Conservation (phyloP, 2,329 filamentous ascomycete species). For the Aspergillus carbonarius region DNA sequence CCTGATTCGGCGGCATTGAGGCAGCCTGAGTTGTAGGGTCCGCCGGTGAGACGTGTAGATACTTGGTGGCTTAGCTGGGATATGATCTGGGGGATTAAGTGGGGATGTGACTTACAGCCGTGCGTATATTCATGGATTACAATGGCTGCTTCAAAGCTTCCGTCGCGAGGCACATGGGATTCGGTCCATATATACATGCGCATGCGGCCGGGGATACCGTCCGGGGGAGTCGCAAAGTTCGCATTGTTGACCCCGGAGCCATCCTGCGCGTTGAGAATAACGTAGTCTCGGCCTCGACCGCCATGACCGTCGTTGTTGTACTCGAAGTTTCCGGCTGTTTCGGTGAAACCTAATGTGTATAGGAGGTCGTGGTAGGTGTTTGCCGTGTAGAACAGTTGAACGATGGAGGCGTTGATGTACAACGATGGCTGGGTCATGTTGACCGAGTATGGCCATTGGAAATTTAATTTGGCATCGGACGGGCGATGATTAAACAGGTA, state of each 20-base stretch:
- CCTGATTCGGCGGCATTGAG: conserved; percentile 12
- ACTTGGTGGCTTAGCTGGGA: not conserved
- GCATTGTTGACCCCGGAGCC: conserved; percentile 18
- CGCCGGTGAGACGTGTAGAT: conserved; percentile 17
- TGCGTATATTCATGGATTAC: conserved; percentile 22
- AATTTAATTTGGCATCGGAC: conserved; percentile 2
- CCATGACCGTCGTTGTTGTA: conserved; percentile 12
- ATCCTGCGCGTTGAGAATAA: conserved; percentile 19
- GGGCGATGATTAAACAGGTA: conserved; percentile 15
- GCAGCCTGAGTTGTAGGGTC: conserved; percentile 13
- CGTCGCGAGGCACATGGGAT: conserved; percentile 7
- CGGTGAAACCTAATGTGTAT: conserved; percentile 14
- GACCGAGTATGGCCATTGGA: conserved; percentile 12
- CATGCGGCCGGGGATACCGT: conserved; percentile 18
- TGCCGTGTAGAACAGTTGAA: conserved; percentile 20
- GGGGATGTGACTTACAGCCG: conserved; percentile 7
- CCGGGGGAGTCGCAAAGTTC: conserved; percentile 16
- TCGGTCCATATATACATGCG: conserved; percentile 16
- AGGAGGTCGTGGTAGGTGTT: conserved; percentile 21
- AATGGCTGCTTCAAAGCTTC: conserved; percentile 14
- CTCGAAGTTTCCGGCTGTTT: conserved; percentile 18
- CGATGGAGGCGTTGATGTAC: conserved; percentile 18
- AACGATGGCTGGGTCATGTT: conserved; percentile 7
- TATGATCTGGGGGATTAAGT: too few relatives aligned
- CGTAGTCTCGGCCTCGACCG: conserved; percentile 13